Evolutionary conservation across 202 grass and related monocot species (phyloP).

Genomic region (Dendrocalamus latiflorus): DNA sequence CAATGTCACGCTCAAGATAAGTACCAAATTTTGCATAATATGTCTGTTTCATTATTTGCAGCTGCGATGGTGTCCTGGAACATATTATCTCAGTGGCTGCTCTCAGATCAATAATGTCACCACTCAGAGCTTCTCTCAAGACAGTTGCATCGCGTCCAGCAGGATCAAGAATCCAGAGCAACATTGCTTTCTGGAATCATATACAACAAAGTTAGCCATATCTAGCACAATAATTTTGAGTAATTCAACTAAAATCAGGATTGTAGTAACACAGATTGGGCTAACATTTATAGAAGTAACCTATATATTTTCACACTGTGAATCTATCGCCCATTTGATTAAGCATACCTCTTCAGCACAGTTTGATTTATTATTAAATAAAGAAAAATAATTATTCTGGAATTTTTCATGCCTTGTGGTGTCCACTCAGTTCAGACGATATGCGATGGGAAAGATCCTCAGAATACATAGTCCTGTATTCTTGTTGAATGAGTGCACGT

Average conservation of each 20-base stretch:
- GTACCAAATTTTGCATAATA: slow-evolving; percentile 69
- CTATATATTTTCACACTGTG: background rate
- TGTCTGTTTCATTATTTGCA: slow-evolving; percentile 94
- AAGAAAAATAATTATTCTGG: background rate
- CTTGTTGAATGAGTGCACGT: slow-evolving; percentile 85
- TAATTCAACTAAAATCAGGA: slow-evolving; percentile 4
- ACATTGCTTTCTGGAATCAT: slow-evolving; percentile 74
- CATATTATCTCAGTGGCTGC: slow-evolving; percentile 93
- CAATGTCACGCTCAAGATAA: slow-evolving; percentile 81
- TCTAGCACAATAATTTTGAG: background rate
- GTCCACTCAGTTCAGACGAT: slow-evolving; percentile 76
- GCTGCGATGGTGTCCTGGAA: slow-evolving; percentile 84
- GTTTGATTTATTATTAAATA: slow-evolving; percentile 22
- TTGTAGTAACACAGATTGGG: background rate
- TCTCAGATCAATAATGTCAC: slow-evolving; percentile 56
- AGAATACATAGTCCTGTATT: slow-evolving; percentile 86
- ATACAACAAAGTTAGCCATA: slow-evolving; percentile 13
- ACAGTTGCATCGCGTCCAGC: slow-evolving; percentile 86
- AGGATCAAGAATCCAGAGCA: slow-evolving; percentile 92
- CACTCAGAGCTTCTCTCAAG: slow-evolving; percentile 61
- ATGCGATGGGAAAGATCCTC: slow-evolving; percentile 65
- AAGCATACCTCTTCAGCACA: background rate
- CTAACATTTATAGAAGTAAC: background rate
- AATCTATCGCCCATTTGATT: background rate
- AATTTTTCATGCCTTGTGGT: slow-evolving; percentile 59